A percentile compares a stretch with the other conserved stretches of the same genome.
Conservation (phyloP, 2,329 filamentous ascomycete genomes). For the Aspergillus niger region DNA sequence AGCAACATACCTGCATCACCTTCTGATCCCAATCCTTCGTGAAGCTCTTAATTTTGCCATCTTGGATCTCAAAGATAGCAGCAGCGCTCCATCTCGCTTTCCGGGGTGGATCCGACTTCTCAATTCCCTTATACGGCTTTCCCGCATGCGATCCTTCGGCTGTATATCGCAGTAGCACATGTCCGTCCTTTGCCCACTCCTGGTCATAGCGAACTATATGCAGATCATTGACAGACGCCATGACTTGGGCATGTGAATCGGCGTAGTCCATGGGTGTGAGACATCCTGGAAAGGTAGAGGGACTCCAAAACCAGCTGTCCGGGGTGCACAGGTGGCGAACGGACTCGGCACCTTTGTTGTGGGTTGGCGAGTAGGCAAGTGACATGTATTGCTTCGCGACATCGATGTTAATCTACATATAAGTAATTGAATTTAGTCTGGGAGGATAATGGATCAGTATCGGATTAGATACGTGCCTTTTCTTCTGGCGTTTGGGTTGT, state of each 20-base stretch:
- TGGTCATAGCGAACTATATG: constrained; percentile 40
- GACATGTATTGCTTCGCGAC: constrained; percentile 42
- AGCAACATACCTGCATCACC: constrained; percentile 21
- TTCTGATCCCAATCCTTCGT: constrained; percentile 43
- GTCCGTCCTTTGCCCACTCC: constrained; percentile 38
- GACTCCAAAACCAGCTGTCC: constrained; percentile 38
- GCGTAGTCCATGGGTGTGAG: constrained; percentile 42
- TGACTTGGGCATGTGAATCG: constrained; percentile 39
- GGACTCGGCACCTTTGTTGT: constrained; percentile 37
- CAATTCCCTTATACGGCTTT: constrained; percentile 38
- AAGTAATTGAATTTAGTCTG: no score
- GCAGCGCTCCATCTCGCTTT: constrained; percentile 41
- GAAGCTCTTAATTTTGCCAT: constrained; percentile 40
- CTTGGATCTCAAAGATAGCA: constrained; percentile 42
- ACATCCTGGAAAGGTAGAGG: constrained; percentile 41
- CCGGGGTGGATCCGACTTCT: constrained; percentile 28
- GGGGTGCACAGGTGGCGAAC: constrained; percentile 38
- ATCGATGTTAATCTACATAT: constrained; percentile 30
- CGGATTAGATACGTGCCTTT: neutral
- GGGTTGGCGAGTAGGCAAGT: constrained; percentile 39
- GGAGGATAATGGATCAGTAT: no score
- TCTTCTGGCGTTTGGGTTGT: neutral
- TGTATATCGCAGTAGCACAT: constrained; percentile 41
- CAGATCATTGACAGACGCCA: constrained; percentile 37
- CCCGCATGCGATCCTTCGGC: constrained; percentile 42